Evolutionary conservation across 345 rosid species (phyloP).

Genomic region (Gossypium longicalyx): DNA sequence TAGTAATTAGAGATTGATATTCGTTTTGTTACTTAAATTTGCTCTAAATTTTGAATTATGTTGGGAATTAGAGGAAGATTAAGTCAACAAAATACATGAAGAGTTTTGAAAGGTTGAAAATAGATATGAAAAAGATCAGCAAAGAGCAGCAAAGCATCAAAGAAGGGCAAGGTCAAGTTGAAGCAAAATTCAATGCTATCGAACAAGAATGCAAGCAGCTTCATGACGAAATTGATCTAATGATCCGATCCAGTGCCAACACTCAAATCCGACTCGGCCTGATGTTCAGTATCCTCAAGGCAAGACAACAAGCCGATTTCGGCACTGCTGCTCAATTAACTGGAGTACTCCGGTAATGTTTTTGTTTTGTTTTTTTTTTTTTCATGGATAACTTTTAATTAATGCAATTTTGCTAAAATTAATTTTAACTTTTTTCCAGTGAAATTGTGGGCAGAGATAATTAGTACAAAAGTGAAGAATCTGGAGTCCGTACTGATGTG

Average conservation of each 20-base stretch:
- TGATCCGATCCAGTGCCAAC: neutral
- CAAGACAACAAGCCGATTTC: slow-evolving; percentile 2
- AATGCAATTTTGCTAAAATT: neutral
- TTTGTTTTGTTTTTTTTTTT: too few species aligned
- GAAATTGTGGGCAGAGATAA: neutral
- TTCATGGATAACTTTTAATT: neutral
- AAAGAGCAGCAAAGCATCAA: slow-evolving; percentile 3
- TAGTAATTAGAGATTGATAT: too few species aligned
- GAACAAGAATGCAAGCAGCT: neutral
- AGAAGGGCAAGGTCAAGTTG: slow-evolving; percentile 1
- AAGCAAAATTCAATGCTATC: neutral
- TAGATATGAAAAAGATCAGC: slow-evolving; percentile 12
- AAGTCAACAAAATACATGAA: neutral
- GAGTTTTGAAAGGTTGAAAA: neutral
- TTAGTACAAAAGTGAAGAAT: neutral
- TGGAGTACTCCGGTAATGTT: neutral
- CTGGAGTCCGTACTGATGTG: neutral
- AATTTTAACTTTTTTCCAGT: neutral
- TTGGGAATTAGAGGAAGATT: neutral
- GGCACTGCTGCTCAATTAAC: neutral
- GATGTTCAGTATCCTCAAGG: slow-evolving; percentile 11
- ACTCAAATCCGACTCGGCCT: neutral
- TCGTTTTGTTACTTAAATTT: too few species aligned
- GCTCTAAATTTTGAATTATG: neutral
- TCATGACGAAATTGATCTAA: neutral